phyloP scores from a whole-genome alignment of 345 rosid genomes.

The Ceriops tagal region DNA sequence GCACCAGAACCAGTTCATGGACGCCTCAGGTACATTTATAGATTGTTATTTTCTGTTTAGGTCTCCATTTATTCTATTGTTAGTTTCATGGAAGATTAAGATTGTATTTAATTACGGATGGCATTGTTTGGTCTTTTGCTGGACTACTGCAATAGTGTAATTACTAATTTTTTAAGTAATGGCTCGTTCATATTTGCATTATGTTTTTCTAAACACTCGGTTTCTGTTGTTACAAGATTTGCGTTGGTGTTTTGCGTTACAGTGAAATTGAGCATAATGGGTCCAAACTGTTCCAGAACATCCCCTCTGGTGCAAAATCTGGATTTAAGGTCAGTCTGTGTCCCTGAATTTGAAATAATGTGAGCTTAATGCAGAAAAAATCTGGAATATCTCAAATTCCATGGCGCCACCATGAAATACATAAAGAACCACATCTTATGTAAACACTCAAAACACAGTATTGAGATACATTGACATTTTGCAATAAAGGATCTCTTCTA shows the following conservation, averaged over 20 bases:
- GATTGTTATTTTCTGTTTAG: background rate
- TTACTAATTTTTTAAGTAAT: background rate
- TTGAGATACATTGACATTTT: background rate
- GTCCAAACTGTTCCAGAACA: conserved; percentile 56
- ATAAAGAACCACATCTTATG: background rate
- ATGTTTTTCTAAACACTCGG: background rate
- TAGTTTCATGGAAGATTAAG: too few species aligned
- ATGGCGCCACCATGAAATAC: background rate
- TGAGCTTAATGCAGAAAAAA: background rate
- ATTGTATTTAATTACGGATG: too few species aligned
- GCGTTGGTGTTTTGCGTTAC: conserved; percentile 19
- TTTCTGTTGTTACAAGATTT: conserved; percentile 2
- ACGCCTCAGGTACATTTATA: conserved; percentile 66
- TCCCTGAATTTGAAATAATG: background rate
- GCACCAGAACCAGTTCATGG: conserved; percentile 96
- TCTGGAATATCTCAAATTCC: background rate
- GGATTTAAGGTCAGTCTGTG: conserved; percentile 67
- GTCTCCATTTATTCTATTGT: background rate
- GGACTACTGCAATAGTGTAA: background rate
- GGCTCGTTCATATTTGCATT: conserved; percentile 3
- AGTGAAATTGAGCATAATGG: conserved; percentile 90
- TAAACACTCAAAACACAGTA: background rate
- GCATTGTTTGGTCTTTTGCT: background rate
- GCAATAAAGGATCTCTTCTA: background rate
- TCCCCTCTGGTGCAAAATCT: conserved; percentile 77